Evolutionary conservation across 2,329 filamentous ascomycete genomes (phyloP).

Genomic region (Calcarisporium arbuscula): DNA sequence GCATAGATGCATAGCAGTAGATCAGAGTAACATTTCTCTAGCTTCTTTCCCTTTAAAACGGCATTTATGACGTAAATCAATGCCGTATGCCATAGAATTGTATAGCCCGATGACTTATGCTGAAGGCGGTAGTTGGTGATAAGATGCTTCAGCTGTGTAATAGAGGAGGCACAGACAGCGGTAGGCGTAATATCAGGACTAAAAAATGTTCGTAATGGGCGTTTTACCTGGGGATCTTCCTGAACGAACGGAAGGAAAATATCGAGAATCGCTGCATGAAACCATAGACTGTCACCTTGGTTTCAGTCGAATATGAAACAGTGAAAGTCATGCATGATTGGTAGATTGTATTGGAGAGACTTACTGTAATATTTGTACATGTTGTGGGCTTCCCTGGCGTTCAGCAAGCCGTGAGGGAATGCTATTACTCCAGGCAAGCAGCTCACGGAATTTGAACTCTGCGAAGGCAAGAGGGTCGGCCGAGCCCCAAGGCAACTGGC

Average conservation of each 20-base stretch:
- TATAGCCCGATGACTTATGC: constrained; percentile 25
- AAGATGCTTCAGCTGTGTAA: constrained; percentile 30
- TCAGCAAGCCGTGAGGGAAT: constrained; percentile 21
- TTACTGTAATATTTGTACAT: constrained; percentile 32
- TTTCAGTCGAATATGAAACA: no score
- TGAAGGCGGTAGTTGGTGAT: constrained; percentile 28
- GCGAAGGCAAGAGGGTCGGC: constrained; percentile 21
- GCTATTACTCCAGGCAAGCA: constrained; percentile 29
- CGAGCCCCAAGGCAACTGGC: constrained; percentile 1
- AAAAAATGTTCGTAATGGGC: constrained; percentile 28
- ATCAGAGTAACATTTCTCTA: constrained; percentile 27
- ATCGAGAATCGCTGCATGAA: constrained; percentile 30
- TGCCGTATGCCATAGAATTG: constrained; percentile 34
- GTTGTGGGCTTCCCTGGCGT: constrained; percentile 20
- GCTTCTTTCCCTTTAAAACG: constrained; percentile 21
- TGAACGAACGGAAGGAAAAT: constrained; percentile 22
- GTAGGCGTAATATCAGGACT: constrained; percentile 21
- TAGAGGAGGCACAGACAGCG: constrained; percentile 25
- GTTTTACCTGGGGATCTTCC: constrained; percentile 4
- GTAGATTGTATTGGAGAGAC: background rate
- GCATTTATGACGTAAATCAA: constrained; percentile 33
- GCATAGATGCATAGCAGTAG: constrained; percentile 31
- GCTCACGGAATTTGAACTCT: constrained; percentile 31
- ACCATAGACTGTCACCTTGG: constrained; percentile 30
- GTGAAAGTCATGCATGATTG: no score